These are phyloP conservation scores for Chaetomiaceae sp. DNA, from an alignment of 2,329 filamentous ascomycete genomes.

Conservation along the genomic window DNA sequence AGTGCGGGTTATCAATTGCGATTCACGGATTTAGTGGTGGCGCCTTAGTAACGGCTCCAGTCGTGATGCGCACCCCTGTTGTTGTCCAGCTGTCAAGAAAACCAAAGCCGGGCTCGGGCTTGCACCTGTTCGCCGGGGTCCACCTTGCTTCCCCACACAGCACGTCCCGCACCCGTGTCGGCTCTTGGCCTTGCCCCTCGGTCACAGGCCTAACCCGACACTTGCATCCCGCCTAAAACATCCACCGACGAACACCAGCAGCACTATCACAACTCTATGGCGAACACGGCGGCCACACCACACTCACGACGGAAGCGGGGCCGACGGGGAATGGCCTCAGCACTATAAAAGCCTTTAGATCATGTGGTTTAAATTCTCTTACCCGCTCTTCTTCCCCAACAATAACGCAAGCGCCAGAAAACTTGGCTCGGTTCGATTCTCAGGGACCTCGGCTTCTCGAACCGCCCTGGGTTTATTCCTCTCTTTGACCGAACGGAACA, in stretches of 20 bases:
- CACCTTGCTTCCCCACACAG: conserved; percentile 1
- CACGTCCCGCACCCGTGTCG: conserved; percentile 1
- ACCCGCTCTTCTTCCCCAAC: conserved; percentile 2
- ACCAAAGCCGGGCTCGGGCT: conserved; percentile 18
- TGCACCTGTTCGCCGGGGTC: neutral
- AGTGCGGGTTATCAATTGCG: conserved; percentile 10
- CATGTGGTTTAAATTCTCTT: conserved; percentile 3
- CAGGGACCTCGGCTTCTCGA: conserved; percentile 19
- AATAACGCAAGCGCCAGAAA: neutral
- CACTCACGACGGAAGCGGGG: conserved; percentile 3
- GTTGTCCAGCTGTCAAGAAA: conserved; percentile 28
- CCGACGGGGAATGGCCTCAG: conserved; percentile 10
- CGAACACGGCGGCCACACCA: conserved; percentile 2
- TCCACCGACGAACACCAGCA: neutral
- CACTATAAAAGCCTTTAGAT: neutral
- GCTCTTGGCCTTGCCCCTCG: conserved; percentile 16
- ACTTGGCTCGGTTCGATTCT: conserved; percentile 9
- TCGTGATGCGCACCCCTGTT: conserved; percentile 19
- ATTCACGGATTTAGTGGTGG: neutral
- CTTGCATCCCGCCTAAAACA: neutral
- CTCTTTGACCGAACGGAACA: neutral
- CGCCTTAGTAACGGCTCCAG: conserved; percentile 2
- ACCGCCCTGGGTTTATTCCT: neutral
- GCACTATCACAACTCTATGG: conserved; percentile 11
- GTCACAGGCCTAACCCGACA: conserved; percentile 11